These are phyloP conservation scores for Xylaria sp. DNA, from an alignment of 2,329 filamentous ascomycete species.

Conservation along the genomic window DNA sequence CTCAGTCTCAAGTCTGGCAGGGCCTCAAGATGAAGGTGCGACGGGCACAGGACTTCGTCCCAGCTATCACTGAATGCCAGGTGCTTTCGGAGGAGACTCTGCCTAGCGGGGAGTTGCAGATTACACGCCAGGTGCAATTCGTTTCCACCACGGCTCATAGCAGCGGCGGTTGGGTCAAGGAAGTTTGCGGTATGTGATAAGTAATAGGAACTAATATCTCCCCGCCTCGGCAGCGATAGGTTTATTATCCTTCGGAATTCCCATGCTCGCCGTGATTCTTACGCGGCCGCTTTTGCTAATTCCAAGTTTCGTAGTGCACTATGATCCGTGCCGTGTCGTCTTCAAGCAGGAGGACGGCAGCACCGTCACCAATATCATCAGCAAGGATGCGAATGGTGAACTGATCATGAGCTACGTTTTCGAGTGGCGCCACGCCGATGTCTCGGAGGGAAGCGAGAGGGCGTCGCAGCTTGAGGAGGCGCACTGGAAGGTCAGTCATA, in stretches of 20 bases:
- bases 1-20: constrained; percentile 51
- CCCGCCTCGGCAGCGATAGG: not conserved
- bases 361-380: constrained; percentile 52
- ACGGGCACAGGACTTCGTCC: constrained; percentile 52
- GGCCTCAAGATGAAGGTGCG: constrained; percentile 54
- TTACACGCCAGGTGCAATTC: constrained; percentile 51
- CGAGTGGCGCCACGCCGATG: constrained; percentile 50
- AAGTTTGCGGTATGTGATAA: constrained; percentile 45
- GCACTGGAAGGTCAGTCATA: constrained; percentile 43
- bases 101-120: constrained; percentile 39
- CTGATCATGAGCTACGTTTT: constrained; percentile 53
- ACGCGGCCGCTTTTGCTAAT: constrained; percentile 9
- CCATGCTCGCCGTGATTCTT: not conserved
- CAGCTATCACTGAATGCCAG: constrained; percentile 50
- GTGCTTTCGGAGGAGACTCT: constrained; percentile 48
- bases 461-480: constrained; percentile 44
- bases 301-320: constrained; percentile 39
- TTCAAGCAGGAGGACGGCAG: constrained; percentile 54
- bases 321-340: constrained; percentile 50
- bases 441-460: constrained; percentile 46
- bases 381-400: constrained; percentile 46
- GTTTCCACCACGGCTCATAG: constrained; percentile 31
- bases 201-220: not conserved
- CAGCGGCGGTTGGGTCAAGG: constrained; percentile 39
- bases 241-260: not conserved